These are phyloP conservation scores for Tulasnella sp. DNA, from an alignment of 768 basidiomycete species.

Conservation along the genomic window DNA sequence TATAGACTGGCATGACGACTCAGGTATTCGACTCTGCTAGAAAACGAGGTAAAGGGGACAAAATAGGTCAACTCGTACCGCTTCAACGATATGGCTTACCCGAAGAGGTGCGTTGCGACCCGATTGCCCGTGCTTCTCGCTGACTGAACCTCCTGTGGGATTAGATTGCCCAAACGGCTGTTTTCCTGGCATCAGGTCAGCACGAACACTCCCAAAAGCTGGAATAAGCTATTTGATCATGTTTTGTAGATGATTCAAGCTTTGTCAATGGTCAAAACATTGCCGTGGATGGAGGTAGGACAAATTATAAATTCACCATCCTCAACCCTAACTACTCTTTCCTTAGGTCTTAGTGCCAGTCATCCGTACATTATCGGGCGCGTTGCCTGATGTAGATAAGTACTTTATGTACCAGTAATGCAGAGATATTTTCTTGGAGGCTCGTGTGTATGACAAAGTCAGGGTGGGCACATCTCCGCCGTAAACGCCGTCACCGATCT, in stretches of 20 bases:
- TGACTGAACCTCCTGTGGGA: not conserved
- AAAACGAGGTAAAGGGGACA: constrained; percentile 53
- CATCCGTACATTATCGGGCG: not conserved
- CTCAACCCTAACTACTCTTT: not conserved
- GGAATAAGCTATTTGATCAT: not conserved
- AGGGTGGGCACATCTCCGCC: not conserved
- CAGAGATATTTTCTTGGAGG: not conserved
- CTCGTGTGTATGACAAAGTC: too few relatives aligned
- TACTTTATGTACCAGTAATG: not conserved
- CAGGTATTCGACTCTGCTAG: constrained; percentile 67
- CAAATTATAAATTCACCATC: not conserved
- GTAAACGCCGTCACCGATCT: not conserved
- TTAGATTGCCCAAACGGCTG: constrained; percentile 68
- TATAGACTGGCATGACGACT: constrained; percentile 70
- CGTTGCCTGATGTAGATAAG: not conserved
- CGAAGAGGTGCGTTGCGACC: constrained; percentile 31
- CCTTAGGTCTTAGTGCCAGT: constrained; percentile 2
- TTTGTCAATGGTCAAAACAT: constrained; percentile 86
- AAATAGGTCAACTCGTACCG: constrained; percentile 78
- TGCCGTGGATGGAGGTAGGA: constrained; percentile 66
- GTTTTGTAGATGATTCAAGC: constrained; percentile 60
- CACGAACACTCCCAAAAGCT: constrained; percentile 19
- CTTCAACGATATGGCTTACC: constrained; percentile 69
- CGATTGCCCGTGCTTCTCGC: too few relatives aligned
- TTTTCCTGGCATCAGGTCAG: constrained; percentile 78